Evolutionary conservation across 805 yeast genomes (phyloP).

Genomic region (Pichia kluyveri): DNA sequence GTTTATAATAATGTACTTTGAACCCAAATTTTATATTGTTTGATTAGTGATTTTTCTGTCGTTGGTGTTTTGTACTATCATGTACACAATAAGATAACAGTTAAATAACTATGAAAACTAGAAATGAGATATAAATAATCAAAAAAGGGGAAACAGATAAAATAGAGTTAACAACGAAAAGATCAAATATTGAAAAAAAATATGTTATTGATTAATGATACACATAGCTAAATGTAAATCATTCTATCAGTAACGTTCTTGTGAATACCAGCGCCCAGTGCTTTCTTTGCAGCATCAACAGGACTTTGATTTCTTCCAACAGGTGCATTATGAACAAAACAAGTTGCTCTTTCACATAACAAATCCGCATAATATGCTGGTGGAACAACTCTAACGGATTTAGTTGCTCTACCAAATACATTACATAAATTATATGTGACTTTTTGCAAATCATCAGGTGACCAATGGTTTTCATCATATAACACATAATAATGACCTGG

Average conservation of each 20-base stretch:
- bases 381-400: conserved; percentile 25
- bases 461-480: conserved; percentile 21
- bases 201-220: neutral
- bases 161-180: neutral
- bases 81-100: no score
- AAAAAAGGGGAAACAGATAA: neutral
- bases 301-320: conserved; percentile 7
- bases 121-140: no score
- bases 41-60: no score
- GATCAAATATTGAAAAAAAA: neutral
- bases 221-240: conserved; percentile 12
- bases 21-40: no score
- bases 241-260: conserved; percentile 13
- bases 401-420: conserved; percentile 24
- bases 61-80: no score
- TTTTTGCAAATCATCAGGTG: conserved; percentile 21
- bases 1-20: neutral
- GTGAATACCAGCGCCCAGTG: conserved; percentile 14
- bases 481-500: conserved; percentile 27
- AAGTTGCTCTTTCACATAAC: conserved; percentile 24
- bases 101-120: no score
- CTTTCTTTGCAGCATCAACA: conserved; percentile 12
- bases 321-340: conserved; percentile 11
- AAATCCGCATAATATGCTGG: conserved; percentile 26
- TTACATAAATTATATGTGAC: conserved; percentile 24